Base-by-base conservation (phyloP, 2,329 filamentous ascomycete species). In the Cordyceps militaris region DNA sequence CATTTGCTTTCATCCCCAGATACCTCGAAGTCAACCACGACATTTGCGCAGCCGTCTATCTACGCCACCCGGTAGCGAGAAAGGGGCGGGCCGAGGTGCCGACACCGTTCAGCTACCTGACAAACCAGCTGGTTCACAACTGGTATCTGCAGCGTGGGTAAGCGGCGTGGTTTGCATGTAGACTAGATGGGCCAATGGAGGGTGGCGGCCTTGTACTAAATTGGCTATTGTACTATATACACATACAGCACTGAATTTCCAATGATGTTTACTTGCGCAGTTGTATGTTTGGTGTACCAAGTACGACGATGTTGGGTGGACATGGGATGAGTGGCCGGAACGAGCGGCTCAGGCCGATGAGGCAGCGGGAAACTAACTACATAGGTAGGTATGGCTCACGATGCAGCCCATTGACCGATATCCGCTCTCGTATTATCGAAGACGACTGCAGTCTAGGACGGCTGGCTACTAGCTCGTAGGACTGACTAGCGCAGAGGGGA, bases 21-120 rank as follows among this genome's bases (percentile, higher is more conserved):
- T 99, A 97, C 72, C 83, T 99, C 60, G 95, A 99, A 76, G 94
- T 99, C 65, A 97, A 97, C 78, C 94, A 96, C 73, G 95, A 92
- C 68, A 88, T 97, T 66, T 99, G 94, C 74, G 87, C 92, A 1
- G 94, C 94, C 11, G 91, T 99, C 42, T 99, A 99, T 72, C 76
- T 99, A 61, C 83, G 94, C 59, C 93, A 99, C 76, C 94, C 94
- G 0, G 93, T 97, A 44, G 94, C 91, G 26, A 81, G 92, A 60
- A 87, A 87, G 3, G 91, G 92, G 11, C 67, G 83, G 63, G 86
- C 88, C 4, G 94, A 93, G 72, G 87, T 93, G 60, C 93, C 93
- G 1, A 91, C 89, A 24, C 93, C 93, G 19, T 97, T 91, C 73
- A 73, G 77, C 52, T 76, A 82, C 58, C 76, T 83, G 62, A 81